These are phyloP conservation scores for Zygosaccharomyces gambellarensis DNA, from an alignment of 805 yeast species.

Conservation along the genomic window DNA sequence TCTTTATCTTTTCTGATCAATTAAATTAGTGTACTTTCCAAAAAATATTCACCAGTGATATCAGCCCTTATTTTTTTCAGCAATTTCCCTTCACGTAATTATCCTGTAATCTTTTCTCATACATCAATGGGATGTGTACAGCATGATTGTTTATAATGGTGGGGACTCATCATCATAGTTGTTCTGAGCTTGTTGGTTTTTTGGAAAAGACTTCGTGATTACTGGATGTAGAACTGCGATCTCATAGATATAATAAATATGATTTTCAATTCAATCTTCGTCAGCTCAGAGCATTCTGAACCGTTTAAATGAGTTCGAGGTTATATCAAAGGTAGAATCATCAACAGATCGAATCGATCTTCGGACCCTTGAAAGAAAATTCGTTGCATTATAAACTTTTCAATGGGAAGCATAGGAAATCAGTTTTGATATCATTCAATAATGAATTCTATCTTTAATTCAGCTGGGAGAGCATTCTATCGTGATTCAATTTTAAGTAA, in stretches of 20 bases:
- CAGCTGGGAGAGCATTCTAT: background rate
- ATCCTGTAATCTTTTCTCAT: slow-evolving; percentile 69
- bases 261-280: no score
- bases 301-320: slow-evolving; percentile 48
- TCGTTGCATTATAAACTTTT: background rate
- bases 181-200: slow-evolving; percentile 38
- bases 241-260: slow-evolving; percentile 34
- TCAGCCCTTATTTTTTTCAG: slow-evolving; percentile 62
- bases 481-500: background rate
- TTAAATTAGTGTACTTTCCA: slow-evolving; percentile 55
- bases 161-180: slow-evolving; percentile 49
- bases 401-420: background rate
- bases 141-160: slow-evolving; percentile 62
- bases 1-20: slow-evolving; percentile 52
- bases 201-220: slow-evolving; percentile 45
- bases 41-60: slow-evolving; percentile 69
- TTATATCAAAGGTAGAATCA: background rate
- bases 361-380: background rate
- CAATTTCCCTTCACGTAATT: slow-evolving; percentile 63
- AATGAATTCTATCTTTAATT: background rate
- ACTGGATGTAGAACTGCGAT: slow-evolving; percentile 61
- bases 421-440: background rate
- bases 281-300: no score
- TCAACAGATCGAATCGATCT: background rate
- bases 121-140: slow-evolving; percentile 53